Base-by-base conservation (phyloP, 2,329 filamentous ascomycete genomes). In the Paraphoma sp. region DNA sequence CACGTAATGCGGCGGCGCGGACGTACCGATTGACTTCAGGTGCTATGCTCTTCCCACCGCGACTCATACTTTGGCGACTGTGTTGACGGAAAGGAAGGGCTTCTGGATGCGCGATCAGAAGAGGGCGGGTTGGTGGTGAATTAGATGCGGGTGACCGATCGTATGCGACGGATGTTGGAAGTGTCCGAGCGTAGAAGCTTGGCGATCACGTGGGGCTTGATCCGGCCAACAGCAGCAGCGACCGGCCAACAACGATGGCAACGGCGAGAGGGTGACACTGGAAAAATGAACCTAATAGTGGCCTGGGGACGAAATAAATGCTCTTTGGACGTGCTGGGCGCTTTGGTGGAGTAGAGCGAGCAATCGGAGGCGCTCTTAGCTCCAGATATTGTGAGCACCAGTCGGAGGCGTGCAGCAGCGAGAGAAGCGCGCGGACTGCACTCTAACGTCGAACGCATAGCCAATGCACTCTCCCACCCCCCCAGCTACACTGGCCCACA, bases 21-120 rank as follows among this genome's bases (percentile, higher is more conserved):
- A 84, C 89, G 77, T 83, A 96, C 93, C 93, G 90, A 86, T 98
- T 98, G 84, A 97, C 93, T 91, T 99, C 95, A 82, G 95, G 93
- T 84, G 93, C 93, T 86, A 98, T 53, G 29, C 36, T 90, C 88
- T 97, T 98, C 83, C 89, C 90, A 84, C 88, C 89, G 84, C 92
- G 90, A 92, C 89, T 96, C 92, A 96, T 96, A 89, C 88, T 90
- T 93, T 74, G 73, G 69, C 63, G 69, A 68, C 68, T 65, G 66
- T 56, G 48, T 52, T 58, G 60, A 56, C 51, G 55, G 42, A 55
- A 51, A 64, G 45, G 64, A 67, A 57, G 56, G 65, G 60, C 65
- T 70, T 61, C 62, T 59, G 62, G 60, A 48, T 58, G 53, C 53
- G 62, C 54, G 45, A 53, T 48, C 53, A 56, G 57, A 56, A 59